Percentiles rank a stretch among this genome's conserved stretches.
These are phyloP conservation scores for Holtermannia corniformis DNA, from an alignment of 768 basidiomycete genomes.

Conservation along the genomic window DNA sequence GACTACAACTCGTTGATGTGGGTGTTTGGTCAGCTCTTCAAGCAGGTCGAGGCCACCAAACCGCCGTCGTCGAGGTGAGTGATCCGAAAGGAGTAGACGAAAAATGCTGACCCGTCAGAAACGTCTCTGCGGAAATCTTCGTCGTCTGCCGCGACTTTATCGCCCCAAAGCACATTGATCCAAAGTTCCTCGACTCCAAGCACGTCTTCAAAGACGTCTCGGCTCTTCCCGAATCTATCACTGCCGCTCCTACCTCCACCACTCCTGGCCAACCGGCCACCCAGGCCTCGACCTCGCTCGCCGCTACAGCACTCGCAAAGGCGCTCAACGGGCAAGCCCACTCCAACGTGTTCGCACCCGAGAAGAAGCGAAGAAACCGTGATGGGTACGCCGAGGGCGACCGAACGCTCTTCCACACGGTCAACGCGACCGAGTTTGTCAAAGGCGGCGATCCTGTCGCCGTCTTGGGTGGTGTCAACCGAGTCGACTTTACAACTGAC, in stretches of 20 bases:
- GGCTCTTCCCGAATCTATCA: constrained; percentile 32
- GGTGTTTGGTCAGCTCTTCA: constrained; percentile 96
- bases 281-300: constrained; percentile 18
- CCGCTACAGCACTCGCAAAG: constrained; percentile 45
- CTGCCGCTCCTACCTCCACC: constrained; percentile 8
- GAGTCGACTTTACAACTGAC: constrained; percentile 64
- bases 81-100: background rate
- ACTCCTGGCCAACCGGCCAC: constrained; percentile 10
- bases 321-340: constrained; percentile 58
- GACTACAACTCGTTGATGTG: constrained; percentile 98
- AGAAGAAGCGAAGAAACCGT: constrained; percentile 85
- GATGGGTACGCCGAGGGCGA: constrained; percentile 94
- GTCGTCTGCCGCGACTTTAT: constrained; percentile 93
- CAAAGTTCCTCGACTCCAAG: constrained; percentile 92
- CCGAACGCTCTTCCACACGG: constrained; percentile 73
- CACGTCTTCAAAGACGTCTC: constrained; percentile 85
- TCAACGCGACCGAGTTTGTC: constrained; percentile 63
- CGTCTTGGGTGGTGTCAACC: constrained; percentile 60
- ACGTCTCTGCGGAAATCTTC: constrained; percentile 99
- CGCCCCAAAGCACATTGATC: constrained; percentile 90
- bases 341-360: constrained; percentile 86
- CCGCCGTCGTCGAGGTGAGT: constrained; percentile 88
- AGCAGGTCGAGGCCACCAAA: constrained; percentile 95
- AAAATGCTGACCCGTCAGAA: constrained; percentile 49
- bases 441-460: constrained; percentile 60